phyloP scores from a whole-genome alignment of 1,284 basidiomycete species.

The Vanrija sp. region DNA sequence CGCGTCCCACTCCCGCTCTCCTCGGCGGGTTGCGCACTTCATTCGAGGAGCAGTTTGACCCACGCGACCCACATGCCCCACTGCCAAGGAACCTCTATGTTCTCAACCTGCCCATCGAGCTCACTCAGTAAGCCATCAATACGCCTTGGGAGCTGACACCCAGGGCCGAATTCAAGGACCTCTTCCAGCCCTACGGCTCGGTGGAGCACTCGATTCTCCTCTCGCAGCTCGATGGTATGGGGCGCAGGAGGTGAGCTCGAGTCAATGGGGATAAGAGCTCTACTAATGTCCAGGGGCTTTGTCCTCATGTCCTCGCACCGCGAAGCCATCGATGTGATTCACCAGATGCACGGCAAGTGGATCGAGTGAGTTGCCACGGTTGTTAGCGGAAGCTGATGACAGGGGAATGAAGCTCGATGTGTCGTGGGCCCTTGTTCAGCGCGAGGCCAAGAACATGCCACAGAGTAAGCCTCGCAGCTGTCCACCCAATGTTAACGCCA shows the following conservation, averaged over 20 bases:
- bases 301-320: conserved; percentile 40
- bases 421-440: conserved; percentile 46
- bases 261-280: too few species aligned
- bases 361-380: conserved; percentile 28
- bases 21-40: neutral
- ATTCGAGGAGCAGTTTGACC: neutral
- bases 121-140: conserved; percentile 31
- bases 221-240: conserved; percentile 40
- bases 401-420: conserved; percentile 42
- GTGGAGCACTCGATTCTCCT: conserved; percentile 44
- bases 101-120: conserved; percentile 38
- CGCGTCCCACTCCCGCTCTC: neutral
- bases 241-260: conserved; percentile 27
- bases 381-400: conserved; percentile 6
- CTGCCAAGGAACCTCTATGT: conserved; percentile 43
- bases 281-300: conserved; percentile 29
- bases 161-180: conserved; percentile 37
- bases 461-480: conserved; percentile 16
- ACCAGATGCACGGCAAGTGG: conserved; percentile 32
- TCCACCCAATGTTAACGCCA: conserved; percentile 2
- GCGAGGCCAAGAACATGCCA: conserved; percentile 30
- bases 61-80: conserved; percentile 12
- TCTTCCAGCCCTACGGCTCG: conserved; percentile 31
- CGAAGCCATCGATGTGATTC: conserved; percentile 35
- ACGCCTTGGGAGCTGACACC: conserved; percentile 1